Evolutionary conservation across 805 yeast genomes (phyloP).

Genomic region (Metschnikowia rubicola): DNA sequence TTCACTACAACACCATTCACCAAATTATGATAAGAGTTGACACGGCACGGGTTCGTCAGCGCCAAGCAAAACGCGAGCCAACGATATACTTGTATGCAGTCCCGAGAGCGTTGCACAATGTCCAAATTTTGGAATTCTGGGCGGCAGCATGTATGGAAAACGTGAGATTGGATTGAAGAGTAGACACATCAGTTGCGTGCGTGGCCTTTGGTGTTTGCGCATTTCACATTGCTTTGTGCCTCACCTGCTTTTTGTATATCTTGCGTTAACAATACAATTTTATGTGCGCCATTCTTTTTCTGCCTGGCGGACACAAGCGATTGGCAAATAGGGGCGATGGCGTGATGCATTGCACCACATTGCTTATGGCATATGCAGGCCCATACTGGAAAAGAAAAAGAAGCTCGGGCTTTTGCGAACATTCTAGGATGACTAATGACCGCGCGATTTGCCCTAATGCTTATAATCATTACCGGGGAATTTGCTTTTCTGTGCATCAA

Average conservation of each 20-base stretch:
- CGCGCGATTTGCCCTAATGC: not conserved
- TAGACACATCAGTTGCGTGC: too few relatives aligned
- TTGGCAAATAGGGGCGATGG: not conserved
- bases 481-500: not conserved
- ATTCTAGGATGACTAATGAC: too few relatives aligned
- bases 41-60: not conserved
- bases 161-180: too few relatives aligned
- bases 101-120: not conserved
- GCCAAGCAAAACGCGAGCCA: not conserved
- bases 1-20: too few relatives aligned
- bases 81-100: not conserved
- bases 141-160: not conserved
- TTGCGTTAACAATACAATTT: too few relatives aligned
- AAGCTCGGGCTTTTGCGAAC: too few relatives aligned
- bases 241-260: too few relatives aligned
- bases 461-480: too few relatives aligned
- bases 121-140: not conserved
- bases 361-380: not conserved
- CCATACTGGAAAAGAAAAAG: not conserved
- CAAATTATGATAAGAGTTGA: not conserved
- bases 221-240: too few relatives aligned
- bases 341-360: constrained; percentile 8
- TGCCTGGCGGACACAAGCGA: not conserved
- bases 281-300: too few relatives aligned
- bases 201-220: too few relatives aligned